Evolutionary conservation across 2,329 filamentous ascomycete species (phyloP).

Genomic region (Ceratocystis diversiconidia): DNA sequence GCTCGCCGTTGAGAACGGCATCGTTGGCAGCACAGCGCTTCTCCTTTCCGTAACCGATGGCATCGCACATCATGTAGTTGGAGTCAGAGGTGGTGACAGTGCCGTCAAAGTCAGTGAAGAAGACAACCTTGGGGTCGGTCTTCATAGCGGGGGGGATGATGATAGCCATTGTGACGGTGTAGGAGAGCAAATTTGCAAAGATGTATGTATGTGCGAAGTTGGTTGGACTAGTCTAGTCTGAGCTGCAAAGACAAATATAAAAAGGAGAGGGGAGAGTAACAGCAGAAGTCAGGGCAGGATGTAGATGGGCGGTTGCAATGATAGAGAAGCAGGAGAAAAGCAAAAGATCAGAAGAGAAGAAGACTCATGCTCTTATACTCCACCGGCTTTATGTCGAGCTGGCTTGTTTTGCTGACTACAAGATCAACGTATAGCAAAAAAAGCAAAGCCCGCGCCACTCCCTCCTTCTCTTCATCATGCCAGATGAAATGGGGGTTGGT

Average conservation of each 20-base stretch:
- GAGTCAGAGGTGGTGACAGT: conserved; percentile 67
- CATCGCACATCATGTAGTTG: conserved; percentile 70
- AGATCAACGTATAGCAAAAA: not conserved
- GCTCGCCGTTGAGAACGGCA: conserved; percentile 56
- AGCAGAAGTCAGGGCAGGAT: not conserved
- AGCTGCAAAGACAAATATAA: not conserved
- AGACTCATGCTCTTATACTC: conserved; percentile 16
- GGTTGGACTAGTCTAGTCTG: not conserved
- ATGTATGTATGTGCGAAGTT: conserved; percentile 3
- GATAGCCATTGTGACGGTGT: conserved; percentile 17
- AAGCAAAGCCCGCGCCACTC: not conserved
- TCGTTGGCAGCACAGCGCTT: conserved; percentile 59
- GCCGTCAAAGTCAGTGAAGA: conserved; percentile 98
- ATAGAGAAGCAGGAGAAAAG: conserved; percentile 5
- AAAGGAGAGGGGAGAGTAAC: not conserved
- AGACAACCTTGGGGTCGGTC: conserved; percentile 75
- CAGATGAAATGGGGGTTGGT: not conserved
- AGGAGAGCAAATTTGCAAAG: not conserved
- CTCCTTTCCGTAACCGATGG: conserved; percentile 65
- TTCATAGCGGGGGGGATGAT: conserved; percentile 27
- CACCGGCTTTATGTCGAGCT: not conserved
- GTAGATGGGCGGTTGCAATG: conserved; percentile 2
- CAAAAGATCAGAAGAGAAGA: conserved; percentile 4
- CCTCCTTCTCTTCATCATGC: not conserved
- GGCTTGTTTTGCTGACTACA: conserved; percentile 2